Base-by-base conservation (phyloP, 176 grass and related monocot genomes). In the Aechmea fasciata region DNA sequence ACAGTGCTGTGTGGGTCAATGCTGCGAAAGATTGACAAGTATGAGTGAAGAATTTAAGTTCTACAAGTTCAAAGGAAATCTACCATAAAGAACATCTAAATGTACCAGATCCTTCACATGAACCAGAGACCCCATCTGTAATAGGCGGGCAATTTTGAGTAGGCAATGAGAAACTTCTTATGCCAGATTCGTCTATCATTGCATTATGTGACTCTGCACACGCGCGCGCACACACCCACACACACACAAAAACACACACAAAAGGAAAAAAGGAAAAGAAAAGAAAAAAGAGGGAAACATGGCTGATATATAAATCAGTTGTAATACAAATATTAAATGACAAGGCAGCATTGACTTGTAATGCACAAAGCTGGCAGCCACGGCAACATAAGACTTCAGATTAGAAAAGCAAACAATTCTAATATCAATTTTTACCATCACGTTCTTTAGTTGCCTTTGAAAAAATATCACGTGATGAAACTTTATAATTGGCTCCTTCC, bases 401-500 rank as follows among this genome's bases (percentile, higher is more conserved):
- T 24, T 13, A 13, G 71, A 41, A 53, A 59, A 14, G 9, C 19
- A 59, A 17, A n/a, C 19, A 19, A 17, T 59, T 18, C 54, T 59
- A 59, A 59, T 18, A 2, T 9, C 19, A 59, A 17, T 59, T 8
- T 11, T 11, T 80, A 6, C 62, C 70, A 70, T 74, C n/a, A n/a
- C 63, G 71, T 78, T 64, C 69, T 48, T 84, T 84, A 66, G 66
- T 74, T 53, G 67, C 29, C 63, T 67, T 75, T 59, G 29, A 69
- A 13, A 63, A 66, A 71, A 23, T 63, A 29, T 72, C 79, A 78
- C 52, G 67, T 33, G 81, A 76, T 71, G 11, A 59, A 11, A 57
- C 68, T 51, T 65, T 80, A 73, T 80, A 54, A 20, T 69, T 80
- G 66, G 90, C 73, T 61, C 80, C 76, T 70, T 78, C 83, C 54